Evolutionary conservation across 106 monocot genomes (phyloP), one percentile per base, ranked within the genome.

Genomic region (Vanilla planifolia): DNA sequence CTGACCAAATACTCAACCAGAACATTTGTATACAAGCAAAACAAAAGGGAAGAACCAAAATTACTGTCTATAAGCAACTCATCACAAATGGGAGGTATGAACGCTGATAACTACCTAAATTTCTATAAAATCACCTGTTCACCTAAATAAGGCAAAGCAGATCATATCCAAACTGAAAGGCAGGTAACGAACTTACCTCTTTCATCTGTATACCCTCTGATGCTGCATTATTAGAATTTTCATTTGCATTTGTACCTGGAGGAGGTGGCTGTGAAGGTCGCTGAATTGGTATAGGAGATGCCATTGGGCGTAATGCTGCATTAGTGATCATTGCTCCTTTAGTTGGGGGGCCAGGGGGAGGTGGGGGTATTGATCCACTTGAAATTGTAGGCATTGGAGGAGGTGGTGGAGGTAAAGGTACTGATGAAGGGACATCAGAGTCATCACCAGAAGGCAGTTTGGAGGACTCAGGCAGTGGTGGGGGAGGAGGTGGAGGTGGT

Each of bases 401-500:
- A 44, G 89, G 78, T 45, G 72, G 75, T 0, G 84, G 89, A 59
- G 85, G 86, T 36, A 87, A 59, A 67, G 80, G 71, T 36, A 83
- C 32, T 29, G 89, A 73, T 55, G 64, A 8, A 61, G 77, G 71
- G 29, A 57, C 30, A 62, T 62, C 53, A 17, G 75, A 61, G 43
- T 83, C 80, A 33, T 71, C 73, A 50, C 24, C 63, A 62, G 79
- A 44, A 55, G 46, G 21, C 8, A 36, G 51, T 55, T 77, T 71
- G 71, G 19, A 58, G 41, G 85, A 70, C 6, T 45, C 67, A 25
- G 79, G 73, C 59, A 76, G 57, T 30, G 76, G 82, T 37, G 81
- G 92, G 0, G 89, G 85, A 34, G 89, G 88, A 33, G 89, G 94
- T 19, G 86, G 90, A 27, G 86, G 89, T 19, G 75, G 83, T 28